Evolutionary conservation across 2,329 filamentous ascomycete species (phyloP).

Genomic region (Aspergillus calidoustus): DNA sequence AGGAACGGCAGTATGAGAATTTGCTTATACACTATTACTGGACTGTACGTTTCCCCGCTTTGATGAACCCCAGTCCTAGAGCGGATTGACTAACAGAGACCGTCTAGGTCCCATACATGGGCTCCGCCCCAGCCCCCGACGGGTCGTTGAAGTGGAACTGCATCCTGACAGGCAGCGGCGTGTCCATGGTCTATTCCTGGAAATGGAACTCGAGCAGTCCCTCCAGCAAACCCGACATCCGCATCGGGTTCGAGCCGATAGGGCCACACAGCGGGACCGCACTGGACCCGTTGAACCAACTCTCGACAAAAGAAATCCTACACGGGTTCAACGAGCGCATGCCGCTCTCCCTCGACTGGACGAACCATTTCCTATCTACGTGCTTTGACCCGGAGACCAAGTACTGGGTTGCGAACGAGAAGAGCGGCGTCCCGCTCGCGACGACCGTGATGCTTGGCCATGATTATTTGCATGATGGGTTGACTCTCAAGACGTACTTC

Average conservation of each 20-base stretch:
- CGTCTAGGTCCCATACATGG: constrained; percentile 1
- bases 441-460: not conserved
- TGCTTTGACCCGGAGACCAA: not conserved
- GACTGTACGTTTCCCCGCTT: not conserved
- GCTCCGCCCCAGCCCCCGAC: not conserved
- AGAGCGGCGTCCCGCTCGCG: not conserved
- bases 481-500: constrained; percentile 5
- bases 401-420: not conserved
- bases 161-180: not conserved
- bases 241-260: not conserved
- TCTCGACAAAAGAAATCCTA: not conserved
- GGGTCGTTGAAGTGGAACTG: not conserved
- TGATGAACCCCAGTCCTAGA: not conserved
- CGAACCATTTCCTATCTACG: not conserved
- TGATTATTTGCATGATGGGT: not conserved
- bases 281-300: not conserved
- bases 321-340: not conserved
- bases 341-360: not conserved
- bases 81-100: not conserved
- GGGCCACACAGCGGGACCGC: not conserved
- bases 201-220: not conserved
- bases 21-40: constrained; percentile 5
- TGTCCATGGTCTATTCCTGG: not conserved
- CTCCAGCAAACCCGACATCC: not conserved
- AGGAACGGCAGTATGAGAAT: constrained; percentile 1